Evolutionary conservation across 768 basidiomycete genomes (phyloP).

Genomic region (Coprinopsis strossmayeri): DNA sequence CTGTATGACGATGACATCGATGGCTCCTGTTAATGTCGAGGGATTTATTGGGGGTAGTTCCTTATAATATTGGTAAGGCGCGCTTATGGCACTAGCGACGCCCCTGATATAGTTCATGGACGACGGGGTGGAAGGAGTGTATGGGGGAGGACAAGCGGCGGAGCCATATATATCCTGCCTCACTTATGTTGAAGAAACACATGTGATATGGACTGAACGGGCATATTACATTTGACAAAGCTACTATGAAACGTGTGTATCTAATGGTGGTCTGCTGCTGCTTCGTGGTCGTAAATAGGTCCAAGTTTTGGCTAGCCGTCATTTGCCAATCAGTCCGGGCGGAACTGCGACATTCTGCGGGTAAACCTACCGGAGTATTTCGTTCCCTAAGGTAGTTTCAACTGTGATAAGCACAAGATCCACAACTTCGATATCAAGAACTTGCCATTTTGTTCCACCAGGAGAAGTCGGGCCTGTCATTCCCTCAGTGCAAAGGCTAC

Average conservation of each 20-base stretch:
- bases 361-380: constrained; percentile 62
- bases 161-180: constrained; percentile 3
- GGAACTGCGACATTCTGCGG: constrained; percentile 3
- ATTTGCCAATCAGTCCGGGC: constrained; percentile 13
- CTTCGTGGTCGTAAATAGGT: constrained; percentile 60
- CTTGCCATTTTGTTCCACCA: constrained; percentile 94
- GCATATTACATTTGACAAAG: not conserved
- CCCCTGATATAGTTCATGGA: constrained; percentile 85
- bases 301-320: constrained; percentile 49
- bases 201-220: constrained; percentile 4
- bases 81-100: constrained; percentile 69
- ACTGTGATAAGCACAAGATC: not conserved
- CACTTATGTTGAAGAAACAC: not conserved
- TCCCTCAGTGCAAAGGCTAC: constrained; percentile 9
- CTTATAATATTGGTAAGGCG: constrained; percentile 86
- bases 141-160: no score
- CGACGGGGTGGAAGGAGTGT: no score
- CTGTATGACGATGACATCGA: constrained; percentile 96
- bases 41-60: constrained; percentile 86
- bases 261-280: constrained; percentile 28
- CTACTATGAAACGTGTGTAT: constrained; percentile 5
- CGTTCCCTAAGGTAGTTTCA: constrained; percentile 54
- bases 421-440: constrained; percentile 14
- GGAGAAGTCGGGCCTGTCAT: constrained; percentile 69
- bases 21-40: constrained; percentile 93